phyloP scores from a whole-genome alignment of 164 flowering plant species.

The Berberis thunbergii region DNA sequence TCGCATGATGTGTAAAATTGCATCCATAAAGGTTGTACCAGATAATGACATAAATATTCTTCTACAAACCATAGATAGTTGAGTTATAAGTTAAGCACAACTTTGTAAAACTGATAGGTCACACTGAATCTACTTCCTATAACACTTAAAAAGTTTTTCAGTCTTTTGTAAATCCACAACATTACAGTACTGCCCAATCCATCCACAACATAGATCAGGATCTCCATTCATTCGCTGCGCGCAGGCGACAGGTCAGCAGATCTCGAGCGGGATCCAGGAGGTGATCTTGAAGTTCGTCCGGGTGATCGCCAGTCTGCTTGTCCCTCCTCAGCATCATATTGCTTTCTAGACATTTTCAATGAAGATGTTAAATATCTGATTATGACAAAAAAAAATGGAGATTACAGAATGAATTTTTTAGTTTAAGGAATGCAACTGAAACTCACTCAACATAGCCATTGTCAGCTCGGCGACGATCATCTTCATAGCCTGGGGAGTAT shows the following conservation, averaged over 20 bases:
- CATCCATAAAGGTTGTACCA: too few species aligned
- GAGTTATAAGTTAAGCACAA: too few species aligned
- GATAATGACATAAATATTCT: too few species aligned
- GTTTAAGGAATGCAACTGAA: neutral
- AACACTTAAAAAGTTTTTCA: too few species aligned
- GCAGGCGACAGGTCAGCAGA: constrained; percentile 59
- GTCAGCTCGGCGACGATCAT: constrained; percentile 26
- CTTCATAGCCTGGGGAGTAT: constrained; percentile 44
- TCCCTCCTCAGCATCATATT: constrained; percentile 3
- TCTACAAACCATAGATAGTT: too few species aligned
- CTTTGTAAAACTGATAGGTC: too few species aligned
- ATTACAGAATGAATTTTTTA: neutral
- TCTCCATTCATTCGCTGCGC: constrained; percentile 14
- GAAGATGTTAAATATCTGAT: neutral
- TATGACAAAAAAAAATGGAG: neutral
- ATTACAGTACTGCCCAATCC: neutral
- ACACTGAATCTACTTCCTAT: too few species aligned
- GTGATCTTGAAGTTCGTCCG: constrained; percentile 48
- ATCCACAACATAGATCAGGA: neutral
- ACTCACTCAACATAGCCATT: constrained; percentile 43
- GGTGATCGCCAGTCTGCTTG: constrained; percentile 39
- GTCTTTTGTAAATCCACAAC: neutral
- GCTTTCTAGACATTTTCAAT: neutral
- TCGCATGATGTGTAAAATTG: too few species aligned
- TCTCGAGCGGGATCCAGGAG: constrained; percentile 68